Base-by-base conservation (phyloP, 495 filamentous ascomycete species). In the Rostrohypoxylon terebratum region DNA sequence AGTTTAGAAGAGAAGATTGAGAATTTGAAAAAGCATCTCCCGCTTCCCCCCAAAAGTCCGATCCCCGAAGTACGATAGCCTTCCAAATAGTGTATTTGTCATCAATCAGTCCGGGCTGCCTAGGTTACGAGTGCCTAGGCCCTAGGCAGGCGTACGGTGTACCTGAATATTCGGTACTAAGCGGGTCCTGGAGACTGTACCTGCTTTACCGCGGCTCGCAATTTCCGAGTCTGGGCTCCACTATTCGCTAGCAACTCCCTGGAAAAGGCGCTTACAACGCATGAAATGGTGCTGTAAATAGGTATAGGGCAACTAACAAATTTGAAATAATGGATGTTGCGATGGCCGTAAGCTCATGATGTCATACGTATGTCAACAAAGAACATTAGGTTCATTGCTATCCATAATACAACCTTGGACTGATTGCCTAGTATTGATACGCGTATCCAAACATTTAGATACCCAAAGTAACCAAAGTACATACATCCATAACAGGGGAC, bases 281-380 rank as follows among this genome's bases (percentile, higher is more conserved):
- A 53, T 55, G 14, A 9, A 33, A 1, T 2, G 51, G 16, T 36
- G 51, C 28, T 55, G 16, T 55, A 55, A 54, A 54, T 31, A 54
- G 50, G 23, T 54, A n/a, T 11, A 4, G 7, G 8, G 42, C n/a
- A 6, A 5, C 16, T 42, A 45, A 20, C 16, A 45, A 45, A 45
- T 45, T 18, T 31, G 25, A 1, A 28, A n/a, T 54, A 8, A 28
- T 25, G 6, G 25, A 42, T 11, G 13, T n/a, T 11, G 11, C 13
- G 4, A 38, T 38, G 34, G 34, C 0, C 7, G 34, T n/a, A 28
- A 7, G 40, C 36, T 25, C 40, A 28, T 66, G 63, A 66, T 66
- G 62, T 65, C 62, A 65, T 55, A 16, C 16, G 23, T 47, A 42
- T 51, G 23, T 65, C 34, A 33, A 57, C 34, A 42, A 25, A 42